These are phyloP conservation scores for Wickerhamomyces mucosus DNA, from an alignment of 805 yeast genomes.

Conservation along the genomic window DNA sequence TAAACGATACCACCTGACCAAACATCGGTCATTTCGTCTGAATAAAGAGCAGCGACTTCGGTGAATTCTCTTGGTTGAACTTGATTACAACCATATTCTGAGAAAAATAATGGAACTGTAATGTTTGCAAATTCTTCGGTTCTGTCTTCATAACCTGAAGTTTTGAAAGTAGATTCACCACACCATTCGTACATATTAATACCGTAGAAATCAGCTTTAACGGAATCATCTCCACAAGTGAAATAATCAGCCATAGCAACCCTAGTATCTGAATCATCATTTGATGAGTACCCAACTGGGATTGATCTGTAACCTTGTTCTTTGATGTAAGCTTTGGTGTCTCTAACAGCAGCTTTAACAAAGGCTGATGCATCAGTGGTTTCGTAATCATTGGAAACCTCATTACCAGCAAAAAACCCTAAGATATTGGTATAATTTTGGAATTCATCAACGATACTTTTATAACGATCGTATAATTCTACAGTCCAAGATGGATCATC, in stretches of 20 bases:
- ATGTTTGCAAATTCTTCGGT: constrained; percentile 56
- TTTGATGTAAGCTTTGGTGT: constrained; percentile 57
- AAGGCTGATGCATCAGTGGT: constrained; percentile 73
- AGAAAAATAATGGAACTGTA: constrained; percentile 67
- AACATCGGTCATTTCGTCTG: constrained; percentile 64
- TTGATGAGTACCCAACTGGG: constrained; percentile 79
- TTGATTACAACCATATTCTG: constrained; percentile 75
- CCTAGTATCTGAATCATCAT: constrained; percentile 63
- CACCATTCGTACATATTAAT: constrained; percentile 90
- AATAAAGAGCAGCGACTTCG: constrained; percentile 59
- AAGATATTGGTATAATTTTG: constrained; percentile 61
- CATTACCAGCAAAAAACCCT: constrained; percentile 84
- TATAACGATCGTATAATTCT: constrained; percentile 57
- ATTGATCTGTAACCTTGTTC: constrained; percentile 53
- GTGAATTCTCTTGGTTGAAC: constrained; percentile 63
- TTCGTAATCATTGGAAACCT: constrained; percentile 57
- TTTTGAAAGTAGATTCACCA: constrained; percentile 47
- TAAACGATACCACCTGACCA: constrained; percentile 91
- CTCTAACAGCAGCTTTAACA: constrained; percentile 79
- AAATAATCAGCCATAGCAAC: constrained; percentile 64
- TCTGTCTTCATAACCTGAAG: constrained; percentile 59
- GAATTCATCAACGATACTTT: constrained; percentile 58
- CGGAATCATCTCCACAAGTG: constrained; percentile 60
- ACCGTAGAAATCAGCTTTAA: constrained; percentile 74
- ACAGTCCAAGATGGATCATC: constrained; percentile 53